Percentiles rank a stretch among this genome's conserved stretches.
These are phyloP conservation scores for Komagataea norvegica DNA, from an alignment of 1,139 yeast genomes.

Conservation along the genomic window DNA sequence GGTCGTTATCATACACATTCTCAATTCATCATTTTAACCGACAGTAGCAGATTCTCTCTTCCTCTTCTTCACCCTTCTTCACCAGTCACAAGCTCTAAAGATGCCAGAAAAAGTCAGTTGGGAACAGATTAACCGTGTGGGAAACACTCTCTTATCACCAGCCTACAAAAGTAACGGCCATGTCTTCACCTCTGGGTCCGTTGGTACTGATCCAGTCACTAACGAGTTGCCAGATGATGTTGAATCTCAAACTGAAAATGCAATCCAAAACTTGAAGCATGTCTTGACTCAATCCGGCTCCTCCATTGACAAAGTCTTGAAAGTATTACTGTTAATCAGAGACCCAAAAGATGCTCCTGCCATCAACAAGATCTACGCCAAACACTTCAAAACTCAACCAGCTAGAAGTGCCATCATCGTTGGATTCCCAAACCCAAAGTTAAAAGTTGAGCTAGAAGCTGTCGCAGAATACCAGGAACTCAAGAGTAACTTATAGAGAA, in stretches of 20 bases:
- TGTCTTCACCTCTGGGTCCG: conserved; percentile 47
- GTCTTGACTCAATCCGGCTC: conserved; percentile 46
- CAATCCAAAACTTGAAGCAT: conserved; percentile 40
- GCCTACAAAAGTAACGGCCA: conserved; percentile 46
- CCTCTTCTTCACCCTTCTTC: conserved; percentile 1
- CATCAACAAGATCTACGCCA: conserved; percentile 45
- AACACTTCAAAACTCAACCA: conserved; percentile 46
- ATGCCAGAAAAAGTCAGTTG: conserved; percentile 29
- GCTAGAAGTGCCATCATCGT: conserved; percentile 52
- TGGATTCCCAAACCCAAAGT: conserved; percentile 37
- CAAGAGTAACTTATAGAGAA: conserved; percentile 5
- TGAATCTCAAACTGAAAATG: conserved; percentile 42
- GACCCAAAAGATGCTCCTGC: conserved; percentile 41
- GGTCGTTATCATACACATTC: too few relatives aligned
- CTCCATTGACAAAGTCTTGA: conserved; percentile 44
- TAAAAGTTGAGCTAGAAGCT: conserved; percentile 43
- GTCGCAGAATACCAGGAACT: conserved; percentile 31
- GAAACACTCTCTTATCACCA: conserved; percentile 38
- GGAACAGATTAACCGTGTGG: conserved; percentile 26
- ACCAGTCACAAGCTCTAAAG: not conserved
- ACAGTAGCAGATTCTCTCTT: too few relatives aligned
- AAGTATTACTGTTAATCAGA: conserved; percentile 47
- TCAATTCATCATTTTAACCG: not conserved
- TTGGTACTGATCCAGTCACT: conserved; percentile 36
- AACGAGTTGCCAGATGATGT: conserved; percentile 38